These are phyloP conservation scores for Colletotrichum paranaense DNA, from an alignment of 2,329 filamentous ascomycete genomes.

Conservation along the genomic window DNA sequence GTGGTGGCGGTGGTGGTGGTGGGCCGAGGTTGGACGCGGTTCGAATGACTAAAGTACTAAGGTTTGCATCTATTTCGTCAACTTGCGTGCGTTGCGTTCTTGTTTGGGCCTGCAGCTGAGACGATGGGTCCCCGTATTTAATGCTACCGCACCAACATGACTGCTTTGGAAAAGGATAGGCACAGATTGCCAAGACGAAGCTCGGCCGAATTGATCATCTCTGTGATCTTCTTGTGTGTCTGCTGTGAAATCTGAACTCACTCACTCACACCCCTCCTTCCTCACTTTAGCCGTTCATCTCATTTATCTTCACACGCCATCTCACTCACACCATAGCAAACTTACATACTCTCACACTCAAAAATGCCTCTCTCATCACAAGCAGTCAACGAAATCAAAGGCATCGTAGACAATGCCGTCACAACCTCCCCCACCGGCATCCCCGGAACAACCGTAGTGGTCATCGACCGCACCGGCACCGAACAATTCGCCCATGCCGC, in stretches of 20 bases:
- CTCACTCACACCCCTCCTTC: neutral
- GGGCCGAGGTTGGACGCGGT: neutral
- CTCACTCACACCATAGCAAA: neutral
- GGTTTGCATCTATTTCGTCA: neutral
- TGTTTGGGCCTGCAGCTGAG: neutral
- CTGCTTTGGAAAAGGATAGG: neutral
- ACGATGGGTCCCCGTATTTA: neutral
- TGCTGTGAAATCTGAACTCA: neutral
- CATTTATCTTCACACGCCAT: neutral
- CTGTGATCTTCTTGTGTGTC: neutral
- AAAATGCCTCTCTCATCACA: slow-evolving; percentile 28
- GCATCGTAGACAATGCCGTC: slow-evolving; percentile 49
- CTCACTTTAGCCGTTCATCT: neutral
- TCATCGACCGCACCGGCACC: slow-evolving; percentile 59
- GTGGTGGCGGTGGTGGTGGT: neutral
- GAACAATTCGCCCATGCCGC: slow-evolving; percentile 60
- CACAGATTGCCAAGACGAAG: neutral
- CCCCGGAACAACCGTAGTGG: slow-evolving; percentile 57
- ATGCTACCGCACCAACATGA: neutral
- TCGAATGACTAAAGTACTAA: neutral
- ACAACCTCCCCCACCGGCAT: slow-evolving; percentile 52
- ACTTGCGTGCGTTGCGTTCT: neutral
- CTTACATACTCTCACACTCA: too few species aligned
- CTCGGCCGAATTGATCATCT: neutral
- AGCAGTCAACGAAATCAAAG: slow-evolving; percentile 16